A percentile compares a stretch with the other conserved stretches of the same genome.
Evolutionary conservation across 495 filamentous ascomycete genomes (phyloP).

Genomic region (Penicillium paxilli): DNA sequence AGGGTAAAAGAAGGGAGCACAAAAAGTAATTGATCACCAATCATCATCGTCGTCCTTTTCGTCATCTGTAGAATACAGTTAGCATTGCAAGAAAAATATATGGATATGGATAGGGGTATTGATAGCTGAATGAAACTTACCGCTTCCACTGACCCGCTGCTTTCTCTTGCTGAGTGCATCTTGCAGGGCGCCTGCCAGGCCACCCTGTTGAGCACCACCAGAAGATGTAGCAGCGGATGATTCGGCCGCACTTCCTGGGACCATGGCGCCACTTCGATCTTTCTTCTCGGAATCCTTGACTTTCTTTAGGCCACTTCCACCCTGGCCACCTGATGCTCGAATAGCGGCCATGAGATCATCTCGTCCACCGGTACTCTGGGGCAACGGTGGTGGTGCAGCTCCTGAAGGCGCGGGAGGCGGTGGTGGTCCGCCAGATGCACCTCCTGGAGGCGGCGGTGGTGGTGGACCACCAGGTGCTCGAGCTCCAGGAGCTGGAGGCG

Average conservation of each 20-base stretch:
- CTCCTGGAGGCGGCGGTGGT: slow-evolving; percentile 46
- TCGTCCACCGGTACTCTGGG: slow-evolving; percentile 51
- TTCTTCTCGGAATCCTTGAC: slow-evolving; percentile 74
- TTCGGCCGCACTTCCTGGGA: slow-evolving; percentile 58
- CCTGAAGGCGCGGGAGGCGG: slow-evolving; percentile 70
- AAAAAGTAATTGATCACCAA: slow-evolving; percentile 50
- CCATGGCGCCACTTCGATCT: slow-evolving; percentile 73
- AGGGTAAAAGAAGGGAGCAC: slow-evolving; percentile 11
- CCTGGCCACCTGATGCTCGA: slow-evolving; percentile 70
- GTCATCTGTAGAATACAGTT: slow-evolving; percentile 59
- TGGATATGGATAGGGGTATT: background rate
- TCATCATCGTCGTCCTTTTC: slow-evolving; percentile 78
- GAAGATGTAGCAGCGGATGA: slow-evolving; percentile 49
- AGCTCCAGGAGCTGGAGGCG: slow-evolving; percentile 39
- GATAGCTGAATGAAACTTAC: slow-evolving; percentile 56
- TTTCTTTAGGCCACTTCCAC: slow-evolving; percentile 71
- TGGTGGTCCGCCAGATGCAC: slow-evolving; percentile 44
- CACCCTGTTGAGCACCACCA: slow-evolving; percentile 59
- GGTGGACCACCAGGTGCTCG: slow-evolving; percentile 47
- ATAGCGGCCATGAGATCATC: slow-evolving; percentile 80
- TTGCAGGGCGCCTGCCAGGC: slow-evolving; percentile 79
- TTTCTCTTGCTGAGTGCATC: slow-evolving; percentile 77
- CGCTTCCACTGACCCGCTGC: slow-evolving; percentile 84
- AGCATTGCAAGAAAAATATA: slow-evolving; percentile 5
- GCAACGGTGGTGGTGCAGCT: slow-evolving; percentile 58